phyloP scores from a whole-genome alignment of 2,329 filamentous ascomycete genomes.

The Stemphylium lycopersici region DNA sequence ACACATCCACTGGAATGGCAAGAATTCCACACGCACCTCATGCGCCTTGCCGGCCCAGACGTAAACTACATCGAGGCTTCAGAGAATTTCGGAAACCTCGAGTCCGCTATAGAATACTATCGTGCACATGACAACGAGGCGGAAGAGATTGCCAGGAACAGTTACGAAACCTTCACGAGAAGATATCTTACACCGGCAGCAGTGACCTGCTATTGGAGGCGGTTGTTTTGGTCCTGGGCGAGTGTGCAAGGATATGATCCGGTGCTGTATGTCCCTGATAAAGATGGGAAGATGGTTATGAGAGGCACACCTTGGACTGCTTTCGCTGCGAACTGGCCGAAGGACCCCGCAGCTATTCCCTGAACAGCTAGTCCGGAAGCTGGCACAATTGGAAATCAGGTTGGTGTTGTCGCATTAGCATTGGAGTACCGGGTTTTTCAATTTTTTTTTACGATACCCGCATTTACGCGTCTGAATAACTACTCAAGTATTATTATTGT shows the following conservation, averaged over 20 bases:
- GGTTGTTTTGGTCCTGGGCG: slow-evolving; percentile 39
- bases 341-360: slow-evolving; percentile 39
- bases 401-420: slow-evolving; percentile 19
- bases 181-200: slow-evolving; percentile 42
- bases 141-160: slow-evolving; percentile 38
- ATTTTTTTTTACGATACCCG: slow-evolving; percentile 29
- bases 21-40: slow-evolving; percentile 44
- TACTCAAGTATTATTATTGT: slow-evolving; percentile 5
- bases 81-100: slow-evolving; percentile 40
- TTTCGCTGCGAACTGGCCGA: slow-evolving; percentile 44
- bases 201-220: slow-evolving; percentile 45
- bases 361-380: slow-evolving; percentile 7
- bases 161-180: slow-evolving; percentile 40
- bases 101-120: slow-evolving; percentile 43
- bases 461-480: slow-evolving; percentile 5
- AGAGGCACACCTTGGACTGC: slow-evolving; percentile 43
- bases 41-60: slow-evolving; percentile 37
- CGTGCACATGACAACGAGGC: slow-evolving; percentile 36
- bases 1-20: slow-evolving; percentile 44
- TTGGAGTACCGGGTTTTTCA: slow-evolving; percentile 16
- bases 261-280: slow-evolving; percentile 32
- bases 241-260: slow-evolving; percentile 41
- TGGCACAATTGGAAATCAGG: not conserved
- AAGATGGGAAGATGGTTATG: slow-evolving; percentile 35
- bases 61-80: slow-evolving; percentile 43